Base-by-base conservation (phyloP, 2,329 filamentous ascomycete genomes). In the Arthroderma sp. region DNA sequence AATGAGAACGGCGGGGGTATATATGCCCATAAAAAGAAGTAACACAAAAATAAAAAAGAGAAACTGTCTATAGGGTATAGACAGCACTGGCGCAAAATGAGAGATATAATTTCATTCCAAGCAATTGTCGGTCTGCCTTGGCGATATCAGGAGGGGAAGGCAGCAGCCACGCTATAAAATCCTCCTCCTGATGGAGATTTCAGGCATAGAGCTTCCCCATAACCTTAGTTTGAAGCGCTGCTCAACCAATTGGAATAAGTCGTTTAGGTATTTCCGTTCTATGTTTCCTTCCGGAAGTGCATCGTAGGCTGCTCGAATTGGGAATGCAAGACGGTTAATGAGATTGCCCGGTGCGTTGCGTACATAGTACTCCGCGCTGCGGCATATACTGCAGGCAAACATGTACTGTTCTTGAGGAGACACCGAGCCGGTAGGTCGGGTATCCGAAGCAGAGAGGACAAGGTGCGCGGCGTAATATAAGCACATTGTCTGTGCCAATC, bases 111-210 rank as follows among this genome's bases (percentile, higher is more conserved):
- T 22, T 22, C 3, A 22, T 22, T 22, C 15, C 15, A 22, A 22
- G 15, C 15, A 22, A 22, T 22, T 22, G 15, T 22, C 15, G 15
- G 15, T 22, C 78, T 10, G 80, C 79, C 53, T 83, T 83, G 2
- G 79, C 82, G 33, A 87, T 73, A 58, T 87, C 83, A 6, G 69
- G 65, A 5, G 61, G 58, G 4, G 66, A 62, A 7, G 61, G 63
- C 28, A 63, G 51, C 10, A 66, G 57, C 5, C 66, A 22, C 15
- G 15, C 15, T 22, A 22, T 22, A 22, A 22, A 22, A 22, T 22
- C 15, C 15, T 22, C 15, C 15, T 22, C 15, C 15, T 22, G 15
- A 22, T 22, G 32, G 32, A 34, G 32, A 46, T 42, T 43, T 46
- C 44, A 8, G 39, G 39, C 22, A 46, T 46, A 8, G 36, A 43